Percentiles rank a stretch among this genome's conserved stretches.
These are phyloP conservation scores for Boletus edulis DNA, from an alignment of 768 basidiomycete species.

Conservation along the genomic window DNA sequence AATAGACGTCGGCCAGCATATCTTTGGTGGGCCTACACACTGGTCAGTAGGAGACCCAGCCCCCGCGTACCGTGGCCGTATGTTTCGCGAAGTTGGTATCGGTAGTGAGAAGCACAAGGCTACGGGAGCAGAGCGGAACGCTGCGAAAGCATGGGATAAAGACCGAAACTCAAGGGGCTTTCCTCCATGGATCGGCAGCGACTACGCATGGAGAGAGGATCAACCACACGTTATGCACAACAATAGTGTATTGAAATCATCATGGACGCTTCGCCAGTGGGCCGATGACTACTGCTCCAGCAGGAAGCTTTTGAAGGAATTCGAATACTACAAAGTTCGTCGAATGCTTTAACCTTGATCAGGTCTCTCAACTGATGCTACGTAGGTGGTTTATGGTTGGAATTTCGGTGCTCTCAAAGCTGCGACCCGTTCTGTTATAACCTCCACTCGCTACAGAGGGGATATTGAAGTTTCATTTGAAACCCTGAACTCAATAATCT, in stretches of 20 bases:
- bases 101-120: conserved; percentile 38
- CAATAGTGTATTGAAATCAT: conserved; percentile 42
- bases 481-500: conserved; percentile 46
- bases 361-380: conserved; percentile 24
- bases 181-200: conserved; percentile 45
- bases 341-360: background rate
- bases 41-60: conserved; percentile 64
- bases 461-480: conserved; percentile 47
- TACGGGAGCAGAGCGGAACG: conserved; percentile 40
- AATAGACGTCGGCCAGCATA: conserved; percentile 49
- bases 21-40: conserved; percentile 42
- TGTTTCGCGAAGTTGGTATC: conserved; percentile 55
- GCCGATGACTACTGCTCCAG: conserved; percentile 80
- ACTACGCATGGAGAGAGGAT: conserved; percentile 32
- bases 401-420: conserved; percentile 40
- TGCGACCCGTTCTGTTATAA: conserved; percentile 38
- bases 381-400: conserved; percentile 60
- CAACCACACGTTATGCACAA: conserved; percentile 25
- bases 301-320: conserved; percentile 71
- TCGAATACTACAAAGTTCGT: conserved; percentile 65
- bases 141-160: conserved; percentile 42
- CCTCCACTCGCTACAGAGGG: conserved; percentile 39
- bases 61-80: conserved; percentile 63
- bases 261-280: conserved; percentile 70
- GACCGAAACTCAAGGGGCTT: conserved; percentile 48